Evolutionary conservation across 768 basidiomycete species (phyloP), one percentile per base, ranked within the genome.

Genomic region (Saitozyma sp.): DNA sequence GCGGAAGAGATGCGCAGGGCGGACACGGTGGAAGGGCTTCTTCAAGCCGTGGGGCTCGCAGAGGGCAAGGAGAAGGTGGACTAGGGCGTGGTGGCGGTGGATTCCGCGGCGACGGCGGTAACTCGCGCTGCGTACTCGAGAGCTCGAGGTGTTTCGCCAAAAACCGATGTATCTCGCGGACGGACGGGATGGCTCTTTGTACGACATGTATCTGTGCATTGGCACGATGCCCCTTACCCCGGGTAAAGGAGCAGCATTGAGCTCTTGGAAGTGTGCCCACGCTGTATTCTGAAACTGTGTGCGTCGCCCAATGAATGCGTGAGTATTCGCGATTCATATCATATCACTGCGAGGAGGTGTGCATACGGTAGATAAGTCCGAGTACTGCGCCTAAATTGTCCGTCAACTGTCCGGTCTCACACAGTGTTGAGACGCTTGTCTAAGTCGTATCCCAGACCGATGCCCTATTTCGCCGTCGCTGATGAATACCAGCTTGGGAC

Each of bases 41-140:
- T 64, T 38, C 54, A 41, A 17, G 59, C 46, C 20, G 17, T 58
- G 59, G 20, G 58, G 16, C 41, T 61, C 45, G 67, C 63, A 11
- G 67, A 64, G 48, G 67, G 63, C 16, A 73, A 70, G 56, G 68
- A 67, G 54, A 73, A 73, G 56, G 43, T 65, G 14, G 70, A 71
- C 42, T 68, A 65, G 58, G 13, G n/a, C 38, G 2, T 2, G 29
- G 29, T 5, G 29, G 29, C 29, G 29, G 29, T 29, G 29, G 29
- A 29, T 29, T 29, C 29, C 29, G 29, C 29, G 29, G 29, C 5
- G 29, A 5, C 29, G 29, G 29, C 29, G 29, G 29, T 48, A 3
- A 48, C 46, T 2, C 46, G 8, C 17, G 29, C 16, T 2, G 29
- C 29, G 29, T 29, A 29, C 29, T 29, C 29, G 29, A 29, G 29